These are phyloP conservation scores for Aureococcus anophagefferens DNA, from an alignment of 108 stramenopile genomes.

Conservation along the genomic window DNA sequence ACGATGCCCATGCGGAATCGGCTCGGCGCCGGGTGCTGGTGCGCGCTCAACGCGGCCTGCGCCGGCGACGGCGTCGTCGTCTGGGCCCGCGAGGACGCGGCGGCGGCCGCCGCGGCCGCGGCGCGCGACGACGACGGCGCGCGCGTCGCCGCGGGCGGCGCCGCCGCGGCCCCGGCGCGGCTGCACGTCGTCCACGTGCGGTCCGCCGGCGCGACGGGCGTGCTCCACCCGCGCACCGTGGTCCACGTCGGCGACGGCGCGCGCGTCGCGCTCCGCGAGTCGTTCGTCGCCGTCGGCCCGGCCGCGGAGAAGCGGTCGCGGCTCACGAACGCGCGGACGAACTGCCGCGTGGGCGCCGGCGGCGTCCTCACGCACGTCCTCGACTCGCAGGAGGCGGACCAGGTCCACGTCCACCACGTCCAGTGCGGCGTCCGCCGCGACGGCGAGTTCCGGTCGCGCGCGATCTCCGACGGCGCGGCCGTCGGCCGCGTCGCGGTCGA, in stretches of 20 bases:
- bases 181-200: constrained; percentile 15
- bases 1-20: constrained; percentile 15
- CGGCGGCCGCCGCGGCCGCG: constrained; percentile 7
- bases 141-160: constrained; percentile 11
- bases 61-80: constrained; percentile 12
- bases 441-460: neutral
- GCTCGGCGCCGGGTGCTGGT: neutral
- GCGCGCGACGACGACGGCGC: neutral
- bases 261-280: constrained; percentile 11
- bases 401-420: neutral
- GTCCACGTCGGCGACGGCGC: constrained; percentile 10
- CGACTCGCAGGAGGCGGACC: neutral
- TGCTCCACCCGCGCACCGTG: constrained; percentile 18
- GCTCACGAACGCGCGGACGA: constrained; percentile 1
- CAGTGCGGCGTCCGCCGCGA: neutral
- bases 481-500: neutral
- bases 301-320: no score
- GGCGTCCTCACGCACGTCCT: neutral
- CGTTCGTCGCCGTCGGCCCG: neutral
- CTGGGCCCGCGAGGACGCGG: constrained; percentile 12
- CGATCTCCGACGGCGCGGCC: neutral
- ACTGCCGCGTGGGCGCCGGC: neutral
- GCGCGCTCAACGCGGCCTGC: neutral
- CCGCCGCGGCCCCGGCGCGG: constrained; percentile 6
- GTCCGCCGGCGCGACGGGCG: constrained; percentile 2